Evolutionary conservation across 768 basidiomycete genomes (phyloP).

Genomic region (Megacollybia marginata): DNA sequence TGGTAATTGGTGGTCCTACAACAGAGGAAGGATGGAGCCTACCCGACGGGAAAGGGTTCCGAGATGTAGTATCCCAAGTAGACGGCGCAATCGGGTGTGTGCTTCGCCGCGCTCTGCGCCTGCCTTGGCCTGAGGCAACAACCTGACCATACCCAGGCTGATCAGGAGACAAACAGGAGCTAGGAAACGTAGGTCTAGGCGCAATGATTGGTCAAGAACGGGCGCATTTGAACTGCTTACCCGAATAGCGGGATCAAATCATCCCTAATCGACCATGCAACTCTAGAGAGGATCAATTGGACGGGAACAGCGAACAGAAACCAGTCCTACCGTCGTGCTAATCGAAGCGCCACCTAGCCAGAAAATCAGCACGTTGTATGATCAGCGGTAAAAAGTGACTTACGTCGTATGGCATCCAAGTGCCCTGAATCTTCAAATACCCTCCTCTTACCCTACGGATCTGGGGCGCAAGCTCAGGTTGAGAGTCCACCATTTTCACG

Average conservation of each 20-base stretch:
- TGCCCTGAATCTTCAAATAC: conserved; percentile 88
- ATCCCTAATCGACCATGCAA: conserved; percentile 83
- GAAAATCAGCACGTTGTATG: conserved; percentile 6
- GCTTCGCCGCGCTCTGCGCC: conserved; percentile 43
- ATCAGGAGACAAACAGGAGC: conserved; percentile 77
- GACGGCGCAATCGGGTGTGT: too few relatives aligned
- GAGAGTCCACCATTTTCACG: conserved; percentile 87
- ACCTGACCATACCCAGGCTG: conserved; percentile 86
- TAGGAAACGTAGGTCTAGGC: conserved; percentile 73
- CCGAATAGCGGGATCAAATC: conserved; percentile 86
- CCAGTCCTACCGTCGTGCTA: conserved; percentile 65
- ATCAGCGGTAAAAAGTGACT: conserved; percentile 11
- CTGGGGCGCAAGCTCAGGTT: conserved; percentile 77
- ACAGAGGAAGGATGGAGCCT: too few relatives aligned
- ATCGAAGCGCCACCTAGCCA: conserved; percentile 63
- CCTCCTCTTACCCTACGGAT: conserved; percentile 82
- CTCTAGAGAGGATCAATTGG: conserved; percentile 34
- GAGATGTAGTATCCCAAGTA: too few relatives aligned
- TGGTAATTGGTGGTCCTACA: not conserved
- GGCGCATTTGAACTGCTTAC: conserved; percentile 30
- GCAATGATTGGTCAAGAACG: conserved; percentile 11
- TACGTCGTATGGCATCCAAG: conserved; percentile 92
- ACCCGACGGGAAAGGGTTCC: too few relatives aligned
- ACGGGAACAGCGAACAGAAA: conserved; percentile 6
- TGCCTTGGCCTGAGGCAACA: conserved; percentile 50